A percentile compares a stretch with the other conserved stretches of the same genome.
These are phyloP conservation scores for Boletus barrowsii DNA, from an alignment of 768 basidiomycete species.

Conservation along the genomic window DNA sequence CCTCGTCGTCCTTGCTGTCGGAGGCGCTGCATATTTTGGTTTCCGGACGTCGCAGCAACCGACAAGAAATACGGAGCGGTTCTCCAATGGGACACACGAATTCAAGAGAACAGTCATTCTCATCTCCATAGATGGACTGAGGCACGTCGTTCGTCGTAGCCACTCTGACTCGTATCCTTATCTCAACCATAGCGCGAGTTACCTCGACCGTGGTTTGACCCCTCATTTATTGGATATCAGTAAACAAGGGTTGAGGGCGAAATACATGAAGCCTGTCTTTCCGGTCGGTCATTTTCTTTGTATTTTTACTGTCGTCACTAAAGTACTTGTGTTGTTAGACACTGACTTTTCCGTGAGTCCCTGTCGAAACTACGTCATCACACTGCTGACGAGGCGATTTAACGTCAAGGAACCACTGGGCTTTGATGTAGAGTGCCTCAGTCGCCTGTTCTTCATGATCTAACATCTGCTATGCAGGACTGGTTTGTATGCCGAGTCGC, in stretches of 20 bases:
- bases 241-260: conserved; percentile 80
- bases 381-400: not conserved
- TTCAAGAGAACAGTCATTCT: conserved; percentile 80
- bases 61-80: conserved; percentile 27
- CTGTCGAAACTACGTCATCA: not conserved
- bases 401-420: conserved; percentile 79
- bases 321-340: conserved; percentile 45
- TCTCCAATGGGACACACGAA: conserved; percentile 80
- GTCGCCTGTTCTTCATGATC: not conserved
- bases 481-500: conserved; percentile 83
- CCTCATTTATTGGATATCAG: conserved; percentile 81
- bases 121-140: conserved; percentile 83
- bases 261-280: conserved; percentile 84
- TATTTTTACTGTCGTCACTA: not conserved
- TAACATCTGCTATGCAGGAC: conserved; percentile 53
- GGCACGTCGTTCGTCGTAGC: conserved; percentile 39
- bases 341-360: conserved; percentile 82
- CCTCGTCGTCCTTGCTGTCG: conserved; percentile 15
- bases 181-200: conserved; percentile 61
- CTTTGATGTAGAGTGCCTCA: conserved; percentile 57
- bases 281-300: conserved; percentile 55
- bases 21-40: conserved; percentile 11
- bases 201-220: conserved; percentile 81
- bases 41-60: not conserved
- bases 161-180: not conserved